A percentile compares a stretch with the other conserved stretches of the same genome.
These are phyloP conservation scores for Candida smagusa DNA, from an alignment of 1,139 yeast species.

Conservation along the genomic window DNA sequence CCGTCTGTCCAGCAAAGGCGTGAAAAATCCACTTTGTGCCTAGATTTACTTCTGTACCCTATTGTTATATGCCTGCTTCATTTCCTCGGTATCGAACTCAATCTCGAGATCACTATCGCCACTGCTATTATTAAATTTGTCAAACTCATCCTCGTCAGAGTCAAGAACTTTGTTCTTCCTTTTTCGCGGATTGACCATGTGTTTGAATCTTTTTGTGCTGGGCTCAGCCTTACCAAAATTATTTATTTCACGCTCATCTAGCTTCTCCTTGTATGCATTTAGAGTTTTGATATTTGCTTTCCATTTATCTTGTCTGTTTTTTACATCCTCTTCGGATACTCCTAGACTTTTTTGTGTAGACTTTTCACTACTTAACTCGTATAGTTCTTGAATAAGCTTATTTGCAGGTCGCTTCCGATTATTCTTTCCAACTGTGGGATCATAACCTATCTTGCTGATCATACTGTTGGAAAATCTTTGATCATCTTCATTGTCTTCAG, in stretches of 20 bases:
- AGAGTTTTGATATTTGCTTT: conserved; percentile 16
- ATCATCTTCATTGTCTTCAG: conserved; percentile 10
- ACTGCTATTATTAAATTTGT: conserved; percentile 1
- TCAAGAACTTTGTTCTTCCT: conserved; percentile 9
- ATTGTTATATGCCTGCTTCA: conserved; percentile 13
- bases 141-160: conserved; percentile 8
- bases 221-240: background rate
- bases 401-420: conserved; percentile 12
- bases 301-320: conserved; percentile 20
- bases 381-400: conserved; percentile 20
- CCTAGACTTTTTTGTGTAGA: conserved; percentile 18
- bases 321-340: conserved; percentile 17
- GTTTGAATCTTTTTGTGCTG: conserved; percentile 4
- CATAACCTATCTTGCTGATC: conserved; percentile 47
- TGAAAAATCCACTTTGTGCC: background rate
- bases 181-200: conserved; percentile 6
- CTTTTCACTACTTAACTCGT: conserved; percentile 20
- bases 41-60: conserved; percentile 1
- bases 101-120: conserved; percentile 19
- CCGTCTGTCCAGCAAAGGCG: background rate
- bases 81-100: conserved; percentile 15
- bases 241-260: background rate
- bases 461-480: conserved; percentile 32
- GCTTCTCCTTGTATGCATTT: conserved; percentile 14
- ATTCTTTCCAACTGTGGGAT: conserved; percentile 35